Base-by-base conservation (phyloP, 192 early-diverging fungal genomes). In the Chytriomyces hyalinus region DNA sequence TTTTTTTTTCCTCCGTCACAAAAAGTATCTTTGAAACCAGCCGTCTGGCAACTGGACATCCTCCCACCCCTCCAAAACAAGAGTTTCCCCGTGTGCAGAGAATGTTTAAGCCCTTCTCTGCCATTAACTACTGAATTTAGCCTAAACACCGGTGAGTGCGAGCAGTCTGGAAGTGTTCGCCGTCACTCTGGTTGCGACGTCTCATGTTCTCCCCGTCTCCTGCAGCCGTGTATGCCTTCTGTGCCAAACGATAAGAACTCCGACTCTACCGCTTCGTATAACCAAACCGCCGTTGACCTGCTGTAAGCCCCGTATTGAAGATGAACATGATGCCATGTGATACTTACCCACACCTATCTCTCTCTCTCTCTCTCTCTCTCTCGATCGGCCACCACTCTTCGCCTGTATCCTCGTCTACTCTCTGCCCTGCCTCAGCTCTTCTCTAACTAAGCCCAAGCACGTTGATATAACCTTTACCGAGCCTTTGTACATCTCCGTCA, bases 391-490 rank as follows among this genome's bases (percentile, higher is more conserved):
- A 36, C 36, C 36, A 36, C 36, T 4, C 36, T 36, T 36, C 36
- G 36, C 1, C 36, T 4, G 36, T 36, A 36, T 36, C 3, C 36
- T 3, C 36, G 0, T 0, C 36, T 2, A 36, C 64, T 15, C 26
- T 65, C 36, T 65, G 2, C 13, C 15, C 6, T 4, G 26, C 66
- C 48, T 46, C n/a, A 71, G 48, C 20, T 59, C 51, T 43, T 71
- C 70, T 5, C 50, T 71, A 22, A 71, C 51, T 17, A 71, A 71
- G 13, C 72, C 72, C 15, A 74, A 74, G 72, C 28, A 11, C 60
- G 61, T 45, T 74, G 72, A 74, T 28, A 61, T 74, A 10, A 74
- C 72, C 61, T 74, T 74, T 20, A 61, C 72, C n/a, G 72, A 74
- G 36, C 72, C 72, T 8, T 63, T 74, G 72, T 74, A 74, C 72